phyloP scores from a whole-genome alignment of 148 eudicot genomes.

The Chenopodium quinoa region DNA sequence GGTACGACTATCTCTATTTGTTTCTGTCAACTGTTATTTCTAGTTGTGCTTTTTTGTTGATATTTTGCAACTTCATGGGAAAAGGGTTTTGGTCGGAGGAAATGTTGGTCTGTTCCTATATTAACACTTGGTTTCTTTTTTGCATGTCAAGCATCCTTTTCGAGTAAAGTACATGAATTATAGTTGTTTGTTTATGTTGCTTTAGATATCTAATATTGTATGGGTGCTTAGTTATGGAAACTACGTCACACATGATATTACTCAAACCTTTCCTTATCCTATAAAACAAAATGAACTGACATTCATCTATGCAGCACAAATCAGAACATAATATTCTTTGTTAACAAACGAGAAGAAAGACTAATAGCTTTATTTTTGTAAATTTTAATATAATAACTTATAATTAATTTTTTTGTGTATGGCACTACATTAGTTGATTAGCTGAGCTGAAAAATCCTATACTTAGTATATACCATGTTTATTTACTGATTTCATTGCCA shows the following conservation, averaged over 20 bases:
- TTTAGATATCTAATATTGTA: background rate
- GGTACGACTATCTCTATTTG: conserved; percentile 42
- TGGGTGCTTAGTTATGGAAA: background rate
- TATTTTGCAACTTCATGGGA: background rate
- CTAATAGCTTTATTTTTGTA: background rate
- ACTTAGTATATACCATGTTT: background rate
- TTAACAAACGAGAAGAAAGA: background rate
- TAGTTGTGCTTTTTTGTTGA: background rate
- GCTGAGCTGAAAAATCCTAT: background rate
- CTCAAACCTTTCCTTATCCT: background rate
- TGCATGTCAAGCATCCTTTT: background rate
- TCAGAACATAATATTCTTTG: background rate
- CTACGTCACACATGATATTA: too few relatives aligned
- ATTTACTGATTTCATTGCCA: conserved; percentile 2
- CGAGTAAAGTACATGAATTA: too few relatives aligned
- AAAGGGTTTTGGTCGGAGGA: too few relatives aligned
- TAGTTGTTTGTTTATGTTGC: background rate
- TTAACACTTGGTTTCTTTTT: background rate
- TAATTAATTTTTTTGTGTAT: background rate
- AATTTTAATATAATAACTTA: too few relatives aligned
- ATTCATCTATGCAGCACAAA: background rate
- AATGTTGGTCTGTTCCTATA: too few relatives aligned
- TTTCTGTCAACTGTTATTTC: background rate
- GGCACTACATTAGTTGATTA: background rate
- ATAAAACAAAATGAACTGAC: too few relatives aligned